Base-by-base conservation (phyloP, 2,329 filamentous ascomycete species). In the Coniochaeta sp. region DNA sequence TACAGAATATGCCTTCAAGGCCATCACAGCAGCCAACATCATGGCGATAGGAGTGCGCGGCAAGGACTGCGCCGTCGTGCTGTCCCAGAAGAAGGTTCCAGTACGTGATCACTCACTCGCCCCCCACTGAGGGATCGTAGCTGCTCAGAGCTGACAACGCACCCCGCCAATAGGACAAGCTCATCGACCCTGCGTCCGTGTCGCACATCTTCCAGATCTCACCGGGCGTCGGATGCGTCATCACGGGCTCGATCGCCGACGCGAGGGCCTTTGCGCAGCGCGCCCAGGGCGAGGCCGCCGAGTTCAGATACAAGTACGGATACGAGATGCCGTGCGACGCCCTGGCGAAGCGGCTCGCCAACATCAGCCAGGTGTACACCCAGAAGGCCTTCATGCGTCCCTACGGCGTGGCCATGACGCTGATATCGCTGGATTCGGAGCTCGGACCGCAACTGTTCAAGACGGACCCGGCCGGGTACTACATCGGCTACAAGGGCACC, bases 251-350 rank as follows among this genome's bases (percentile, higher is more conserved):
- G 66, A 98, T 99, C 76, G 93, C 95, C 69, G 95, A 99, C 81
- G 95, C 95, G 62, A 85, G 95, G 74, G 93, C 95, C 34, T 96
- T 91, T 65, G 91, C 96, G 62, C 91, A 91, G 77, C 88, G 95
- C 71, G 95, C 95, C 65, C 89, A 95, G 79, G 90, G 91, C 69
- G 95, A 99, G 79, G 95, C 95, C 67, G 93, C 93, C 61, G 93
- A 99, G 74, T 99, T 99, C 81, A 87, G 88, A 77, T 99, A 99
- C 87, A 97, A 97, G 80, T 96, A 87, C 74, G 95, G 95, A 71
- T 99, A 99, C 77, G 95, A 99, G 82, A 99, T 99, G 95, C 95
- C 95, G 62, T 96, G 92, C 75, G 95, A 99, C 77, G 95, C 92
- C 58, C 79, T 99, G 71, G 91, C 95, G 65, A 99, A 99, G 85